These are phyloP conservation scores for Hortaea werneckii DNA, from an alignment of 2,329 filamentous ascomycete species.

Conservation along the genomic window DNA sequence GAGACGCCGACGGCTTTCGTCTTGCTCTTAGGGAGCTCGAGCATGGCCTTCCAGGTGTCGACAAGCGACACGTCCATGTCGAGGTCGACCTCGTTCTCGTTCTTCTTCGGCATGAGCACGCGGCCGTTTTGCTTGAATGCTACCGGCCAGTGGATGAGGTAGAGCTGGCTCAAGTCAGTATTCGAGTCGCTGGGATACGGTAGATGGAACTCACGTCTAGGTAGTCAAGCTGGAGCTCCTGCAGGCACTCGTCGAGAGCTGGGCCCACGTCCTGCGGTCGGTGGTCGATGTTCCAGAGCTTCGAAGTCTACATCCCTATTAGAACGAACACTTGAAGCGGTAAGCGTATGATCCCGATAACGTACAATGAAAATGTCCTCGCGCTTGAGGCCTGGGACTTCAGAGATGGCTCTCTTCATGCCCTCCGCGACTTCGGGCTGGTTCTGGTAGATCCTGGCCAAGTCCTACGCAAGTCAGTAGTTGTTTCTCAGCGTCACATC, in stretches of 20 bases:
- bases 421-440: slow-evolving; percentile 13
- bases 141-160: slow-evolving; percentile 33
- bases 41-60: slow-evolving; percentile 22
- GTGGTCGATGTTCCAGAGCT: slow-evolving; percentile 14
- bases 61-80: slow-evolving; percentile 15
- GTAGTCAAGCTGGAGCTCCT: slow-evolving; percentile 31
- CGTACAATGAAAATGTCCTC: slow-evolving; percentile 16
- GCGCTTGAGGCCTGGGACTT: slow-evolving; percentile 11
- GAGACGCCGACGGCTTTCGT: slow-evolving; percentile 20
- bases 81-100: slow-evolving; percentile 6
- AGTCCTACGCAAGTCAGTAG: background rate
- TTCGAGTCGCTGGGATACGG: slow-evolving; percentile 29
- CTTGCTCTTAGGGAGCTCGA: slow-evolving; percentile 16
- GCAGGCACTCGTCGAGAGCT: slow-evolving; percentile 28
- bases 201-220: slow-evolving; percentile 20
- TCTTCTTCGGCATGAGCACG: slow-evolving; percentile 9
- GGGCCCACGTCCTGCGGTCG: slow-evolving; percentile 15
- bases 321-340: background rate
- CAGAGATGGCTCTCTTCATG: slow-evolving; percentile 7
- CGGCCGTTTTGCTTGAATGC: slow-evolving; percentile 10
- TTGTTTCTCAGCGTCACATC: background rate
- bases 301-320: background rate
- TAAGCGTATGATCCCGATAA: slow-evolving; percentile 2
- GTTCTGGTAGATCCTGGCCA: slow-evolving; percentile 19
- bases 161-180: slow-evolving; percentile 26